Evolutionary conservation across 2,329 filamentous ascomycete species (phyloP).

Genomic region (Cylindrodendrum hubeiense): DNA sequence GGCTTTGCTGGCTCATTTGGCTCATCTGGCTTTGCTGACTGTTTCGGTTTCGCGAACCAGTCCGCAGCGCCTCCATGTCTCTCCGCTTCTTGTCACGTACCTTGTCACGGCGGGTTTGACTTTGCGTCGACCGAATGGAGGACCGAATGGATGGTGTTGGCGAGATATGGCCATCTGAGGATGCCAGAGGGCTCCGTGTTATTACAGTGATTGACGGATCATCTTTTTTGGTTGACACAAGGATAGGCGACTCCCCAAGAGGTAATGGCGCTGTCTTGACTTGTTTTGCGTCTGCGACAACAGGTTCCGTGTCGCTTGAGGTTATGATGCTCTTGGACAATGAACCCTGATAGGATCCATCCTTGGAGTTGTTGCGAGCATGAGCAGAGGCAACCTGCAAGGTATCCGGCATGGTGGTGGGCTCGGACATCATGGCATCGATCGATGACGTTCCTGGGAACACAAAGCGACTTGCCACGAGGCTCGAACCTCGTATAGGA

Average conservation of each 20-base stretch:
- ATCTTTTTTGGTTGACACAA: slow-evolving; percentile 24
- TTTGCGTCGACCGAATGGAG: slow-evolving; percentile 42
- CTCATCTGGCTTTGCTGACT: slow-evolving; percentile 35
- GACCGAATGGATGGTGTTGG: slow-evolving; percentile 36
- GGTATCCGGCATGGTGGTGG: slow-evolving; percentile 3
- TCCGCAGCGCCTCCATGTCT: slow-evolving; percentile 53
- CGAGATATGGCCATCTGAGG: slow-evolving; percentile 21
- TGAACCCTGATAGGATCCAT: slow-evolving; percentile 27
- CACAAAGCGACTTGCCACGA: slow-evolving; percentile 36
- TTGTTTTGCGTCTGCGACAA: slow-evolving; percentile 28
- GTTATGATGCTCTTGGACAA: slow-evolving; percentile 38
- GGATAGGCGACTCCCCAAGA: slow-evolving; percentile 30
- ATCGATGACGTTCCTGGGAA: slow-evolving; percentile 40
- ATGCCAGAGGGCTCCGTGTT: slow-evolving; percentile 38
- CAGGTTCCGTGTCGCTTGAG: slow-evolving; percentile 31
- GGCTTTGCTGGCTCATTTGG: slow-evolving; percentile 36
- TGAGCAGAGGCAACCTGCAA: slow-evolving; percentile 19
- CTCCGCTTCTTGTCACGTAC: slow-evolving; percentile 56
- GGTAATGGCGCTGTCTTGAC: slow-evolving; percentile 15
- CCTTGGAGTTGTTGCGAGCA: slow-evolving; percentile 19
- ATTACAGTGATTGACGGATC: slow-evolving; percentile 36
- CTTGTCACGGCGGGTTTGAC: slow-evolving; percentile 51
- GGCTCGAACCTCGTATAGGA: slow-evolving; percentile 45
- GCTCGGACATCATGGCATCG: slow-evolving; percentile 44
- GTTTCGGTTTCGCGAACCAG: slow-evolving; percentile 29